Evolutionary conservation across 495 filamentous ascomycete species (phyloP).

Genomic region (Aspergillus diversus): DNA sequence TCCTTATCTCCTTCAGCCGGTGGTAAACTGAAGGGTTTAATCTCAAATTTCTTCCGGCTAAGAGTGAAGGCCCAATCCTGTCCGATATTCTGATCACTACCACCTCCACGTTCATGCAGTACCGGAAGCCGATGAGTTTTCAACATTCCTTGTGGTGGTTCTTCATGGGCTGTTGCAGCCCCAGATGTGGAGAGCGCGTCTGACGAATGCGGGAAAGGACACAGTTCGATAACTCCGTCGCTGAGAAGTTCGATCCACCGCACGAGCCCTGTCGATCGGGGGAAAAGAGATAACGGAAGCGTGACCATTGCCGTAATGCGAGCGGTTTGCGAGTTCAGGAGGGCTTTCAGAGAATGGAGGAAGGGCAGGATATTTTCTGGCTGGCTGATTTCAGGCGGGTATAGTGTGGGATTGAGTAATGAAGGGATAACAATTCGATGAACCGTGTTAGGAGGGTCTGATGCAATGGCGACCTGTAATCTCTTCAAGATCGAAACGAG

Average conservation of each 20-base stretch:
- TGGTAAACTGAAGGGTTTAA: conserved; percentile 87
- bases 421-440: conserved; percentile 85
- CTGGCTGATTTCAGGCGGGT: conserved; percentile 65
- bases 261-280: conserved; percentile 74
- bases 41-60: conserved; percentile 79
- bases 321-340: conserved; percentile 67
- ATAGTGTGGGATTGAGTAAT: conserved; percentile 81
- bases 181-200: conserved; percentile 58
- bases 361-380: conserved; percentile 81
- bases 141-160: conserved; percentile 83
- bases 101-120: conserved; percentile 84
- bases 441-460: conserved; percentile 60
- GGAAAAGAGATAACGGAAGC: conserved; percentile 78
- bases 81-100: conserved; percentile 67
- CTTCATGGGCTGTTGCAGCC: conserved; percentile 60
- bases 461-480: conserved; percentile 60
- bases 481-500: conserved; percentile 66
- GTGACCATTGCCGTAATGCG: conserved; percentile 77
- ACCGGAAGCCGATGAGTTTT: conserved; percentile 82
- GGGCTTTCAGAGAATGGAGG: conserved; percentile 74
- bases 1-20: conserved; percentile 81
- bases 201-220: conserved; percentile 75
- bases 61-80: conserved; percentile 90
- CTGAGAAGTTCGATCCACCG: conserved; percentile 86
- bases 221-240: conserved; percentile 87